Conservation (phyloP, 768 basidiomycete genomes). For the Boletus rubropictus region DNA sequence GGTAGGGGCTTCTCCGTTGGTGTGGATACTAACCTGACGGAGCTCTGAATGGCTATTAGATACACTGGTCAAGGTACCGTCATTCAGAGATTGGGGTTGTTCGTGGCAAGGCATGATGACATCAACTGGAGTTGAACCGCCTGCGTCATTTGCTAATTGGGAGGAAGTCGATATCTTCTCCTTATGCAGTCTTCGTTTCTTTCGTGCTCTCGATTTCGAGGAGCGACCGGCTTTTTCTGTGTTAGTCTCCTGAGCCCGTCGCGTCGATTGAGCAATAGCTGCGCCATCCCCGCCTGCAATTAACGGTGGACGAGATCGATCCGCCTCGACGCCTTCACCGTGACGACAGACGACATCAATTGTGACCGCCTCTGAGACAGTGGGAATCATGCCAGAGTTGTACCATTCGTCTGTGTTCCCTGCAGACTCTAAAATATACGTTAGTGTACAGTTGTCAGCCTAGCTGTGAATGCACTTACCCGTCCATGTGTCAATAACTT, state of each 20-base stretch:
- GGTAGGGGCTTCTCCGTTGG: neutral
- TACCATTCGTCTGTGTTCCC: slow-evolving; percentile 25
- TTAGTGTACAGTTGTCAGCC: neutral
- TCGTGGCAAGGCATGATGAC: neutral
- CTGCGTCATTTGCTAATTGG: neutral
- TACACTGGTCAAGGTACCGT: neutral
- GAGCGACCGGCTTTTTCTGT: neutral
- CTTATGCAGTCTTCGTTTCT: slow-evolving; percentile 13
- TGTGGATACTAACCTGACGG: neutral
- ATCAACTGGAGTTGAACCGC: neutral
- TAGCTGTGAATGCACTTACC: slow-evolving; percentile 24
- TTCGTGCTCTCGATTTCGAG: slow-evolving; percentile 6
- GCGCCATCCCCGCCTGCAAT: neutral
- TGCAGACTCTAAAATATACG: slow-evolving; percentile 1
- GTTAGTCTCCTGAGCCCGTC: neutral
- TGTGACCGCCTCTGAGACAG: slow-evolving; percentile 11
- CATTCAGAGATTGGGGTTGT: slow-evolving; percentile 1
- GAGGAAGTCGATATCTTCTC: neutral
- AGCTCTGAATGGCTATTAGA: neutral
- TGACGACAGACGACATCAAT: neutral
- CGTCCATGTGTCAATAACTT: slow-evolving; percentile 38
- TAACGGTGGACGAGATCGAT: neutral
- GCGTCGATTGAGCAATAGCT: neutral
- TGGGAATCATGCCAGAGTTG: slow-evolving; percentile 9
- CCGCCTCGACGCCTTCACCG: neutral